These are phyloP conservation scores for Murraya koenigii DNA, from an alignment of 345 rosid species.

Conservation along the genomic window DNA sequence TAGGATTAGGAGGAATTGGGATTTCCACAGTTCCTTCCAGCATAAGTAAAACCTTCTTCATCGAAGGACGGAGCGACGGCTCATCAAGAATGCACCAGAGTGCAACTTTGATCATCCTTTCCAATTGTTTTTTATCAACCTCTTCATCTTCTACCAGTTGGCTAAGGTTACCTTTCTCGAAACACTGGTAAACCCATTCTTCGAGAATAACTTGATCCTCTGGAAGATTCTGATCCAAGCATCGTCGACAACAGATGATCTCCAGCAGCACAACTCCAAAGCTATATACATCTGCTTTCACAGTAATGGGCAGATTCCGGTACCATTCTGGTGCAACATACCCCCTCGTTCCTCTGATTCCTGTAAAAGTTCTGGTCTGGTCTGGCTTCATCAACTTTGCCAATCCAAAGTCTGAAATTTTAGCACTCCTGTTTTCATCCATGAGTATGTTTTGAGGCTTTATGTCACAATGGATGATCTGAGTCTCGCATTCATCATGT, in stretches of 20 bases:
- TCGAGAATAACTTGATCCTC: slow-evolving; percentile 20
- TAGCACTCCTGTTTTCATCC: slow-evolving; percentile 18
- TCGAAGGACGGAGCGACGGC: not conserved
- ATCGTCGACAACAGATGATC: slow-evolving; percentile 18
- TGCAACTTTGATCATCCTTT: too few species aligned
- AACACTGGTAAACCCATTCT: slow-evolving; percentile 23
- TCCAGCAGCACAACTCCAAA: slow-evolving; percentile 31
- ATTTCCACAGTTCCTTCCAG: slow-evolving; percentile 14
- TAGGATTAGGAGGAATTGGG: slow-evolving; percentile 14
- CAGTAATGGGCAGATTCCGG: slow-evolving; percentile 23
- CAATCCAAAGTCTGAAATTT: slow-evolving; percentile 31
- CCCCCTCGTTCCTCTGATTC: slow-evolving; percentile 27
- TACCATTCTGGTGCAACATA: slow-evolving; percentile 36
- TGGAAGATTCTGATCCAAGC: not conserved
- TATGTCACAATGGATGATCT: slow-evolving; percentile 35
- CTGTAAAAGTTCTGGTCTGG: slow-evolving; percentile 24
- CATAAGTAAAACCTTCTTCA: slow-evolving; percentile 6
- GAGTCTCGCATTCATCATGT: slow-evolving; percentile 29
- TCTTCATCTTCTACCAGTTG: slow-evolving; percentile 15
- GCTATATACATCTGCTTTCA: slow-evolving; percentile 36
- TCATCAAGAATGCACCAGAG: too few species aligned
- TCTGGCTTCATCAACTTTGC: slow-evolving; percentile 34
- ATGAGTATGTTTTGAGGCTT: slow-evolving; percentile 31
- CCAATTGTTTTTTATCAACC: not conserved
- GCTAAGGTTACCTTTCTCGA: not conserved